Conservation (phyloP, 2,329 filamentous ascomycete genomes). For the Aspergillus quadrilineatus region DNA sequence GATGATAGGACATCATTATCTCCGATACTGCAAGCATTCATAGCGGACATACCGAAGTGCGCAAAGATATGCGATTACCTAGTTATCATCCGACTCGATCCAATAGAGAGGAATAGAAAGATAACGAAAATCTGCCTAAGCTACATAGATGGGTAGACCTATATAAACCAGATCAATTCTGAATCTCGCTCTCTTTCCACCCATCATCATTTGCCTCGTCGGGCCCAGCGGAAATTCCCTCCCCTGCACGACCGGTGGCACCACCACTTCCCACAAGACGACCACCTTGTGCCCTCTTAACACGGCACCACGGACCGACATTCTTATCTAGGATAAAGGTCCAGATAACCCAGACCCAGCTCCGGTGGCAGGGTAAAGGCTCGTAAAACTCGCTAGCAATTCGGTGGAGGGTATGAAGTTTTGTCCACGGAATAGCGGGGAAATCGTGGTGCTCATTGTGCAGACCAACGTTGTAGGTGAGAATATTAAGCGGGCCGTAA, state of each 20-base stretch:
- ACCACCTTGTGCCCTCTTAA: conserved; percentile 83
- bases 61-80: neutral
- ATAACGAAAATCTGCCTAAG: neutral
- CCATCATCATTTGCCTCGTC: conserved; percentile 51
- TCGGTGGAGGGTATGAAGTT: conserved; percentile 71
- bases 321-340: conserved; percentile 89
- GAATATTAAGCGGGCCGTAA: conserved; percentile 85
- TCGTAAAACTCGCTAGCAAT: conserved; percentile 91
- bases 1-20: conserved; percentile 11
- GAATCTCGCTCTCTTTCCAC: conserved; percentile 70
- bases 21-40: neutral
- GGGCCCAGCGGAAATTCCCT: conserved; percentile 46
- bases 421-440: conserved; percentile 92
- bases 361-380: conserved; percentile 78
- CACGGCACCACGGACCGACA: conserved; percentile 85
- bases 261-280: conserved; percentile 54
- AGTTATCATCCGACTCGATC: neutral
- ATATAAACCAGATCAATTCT: conserved; percentile 49
- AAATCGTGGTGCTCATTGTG: conserved; percentile 99
- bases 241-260: conserved; percentile 39
- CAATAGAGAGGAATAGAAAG: neutral
- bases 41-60: neutral
- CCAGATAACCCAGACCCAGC: conserved; percentile 93
- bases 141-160: too few species aligned
- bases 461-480: conserved; percentile 95